Base-by-base conservation (phyloP, 2,329 filamentous ascomycete genomes). In the Xylariaceae sp. region DNA sequence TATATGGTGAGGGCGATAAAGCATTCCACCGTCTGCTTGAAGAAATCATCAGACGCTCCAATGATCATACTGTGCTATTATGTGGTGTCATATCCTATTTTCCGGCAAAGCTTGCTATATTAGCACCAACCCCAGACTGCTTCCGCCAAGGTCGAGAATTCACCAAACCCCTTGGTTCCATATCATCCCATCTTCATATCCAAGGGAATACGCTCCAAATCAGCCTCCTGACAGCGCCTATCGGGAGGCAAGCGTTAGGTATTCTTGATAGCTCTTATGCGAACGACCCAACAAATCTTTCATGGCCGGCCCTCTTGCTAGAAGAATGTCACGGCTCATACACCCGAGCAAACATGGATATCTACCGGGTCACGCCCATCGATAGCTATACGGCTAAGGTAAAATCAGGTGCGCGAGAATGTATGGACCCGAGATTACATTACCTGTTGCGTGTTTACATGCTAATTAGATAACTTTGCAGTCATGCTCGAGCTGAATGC, bases 1-100 rank as follows among this genome's bases (percentile, higher is more conserved):
- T 57, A 3, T 57, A 57, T 15, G 55, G 51, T 1, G 55, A 54
- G 22, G 51, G 51, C 5, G 40, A 32, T 21, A 54, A 45, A 26
- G 54, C 49, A 7, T 56, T 56, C 19, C 7, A 26, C 9, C 41
- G 49, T 16, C 46, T 53, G 13, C 54, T 47, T n/a, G 46, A 49
- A 15, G 45, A 56, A 42, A 56, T 56, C 12, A 53, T 53, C 30
- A 49, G 46, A 9, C 18, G 30, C 3, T 36, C 16, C 15, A 40
- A 32, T 34, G 54, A 56, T 32, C 46, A 49, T 10, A 41, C 45
- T 9, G 30, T 56, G 12, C 36, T 56, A n/a, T n/a, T 54, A 37
- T 26, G 21, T 29, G 41, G 41, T 10, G 8, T 26, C 3, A n/a
- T 43, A 15, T 26, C 13, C 12, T 16, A 29, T n/a, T n/a, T n/a